Evolutionary conservation across 805 yeast genomes (phyloP), one percentile per base, ranked within the genome.

Genomic region (Teunomyces panamensis): DNA sequence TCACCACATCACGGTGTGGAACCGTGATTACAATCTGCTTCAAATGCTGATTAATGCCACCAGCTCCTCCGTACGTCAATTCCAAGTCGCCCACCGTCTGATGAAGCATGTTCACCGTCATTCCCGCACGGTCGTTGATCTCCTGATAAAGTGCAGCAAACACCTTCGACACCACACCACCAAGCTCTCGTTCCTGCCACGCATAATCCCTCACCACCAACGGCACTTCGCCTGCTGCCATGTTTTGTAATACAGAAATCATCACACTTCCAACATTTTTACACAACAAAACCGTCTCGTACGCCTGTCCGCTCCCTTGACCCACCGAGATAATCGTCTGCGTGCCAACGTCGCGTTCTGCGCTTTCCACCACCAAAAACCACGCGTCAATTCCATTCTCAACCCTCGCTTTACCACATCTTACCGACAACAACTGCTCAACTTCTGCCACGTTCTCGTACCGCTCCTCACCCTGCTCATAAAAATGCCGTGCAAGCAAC

Each of bases 1-100:
- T 32, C n/a, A 29, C 17, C 5, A 57, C 24, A 41, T 66, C 71
- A 4, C 29, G 42, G 4, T 48, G 46, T 1, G 65, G 64, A 5
- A 66, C 55, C 16, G 55, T 58, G 5, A 66, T 46, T 1, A 56
- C 48, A 2, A 65, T 59, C 37, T 61, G 51, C 20, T 56, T 50
- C 27, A 67, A 47, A 30, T 55, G 53, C 17, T 45, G 52, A 34
- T 56, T 53, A 33, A 55, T 54, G 2, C 41, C 45, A 5, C 39
- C 28, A 9, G 29, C 10, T 8, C 44, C 47, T 8, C 33, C 16
- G 37, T 53, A 53, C 16, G 52, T 48, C 9, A 53, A 27, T 27
- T 53, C 53, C 8, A 53, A 11, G 30, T 50, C 50, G 1, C 56
- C 56, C 2, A 51, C 33, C 33, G 34, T 6, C 30, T 34, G 24